Base-by-base conservation (phyloP, 306 rosid genomes). In the Calophaca sinica region DNA sequence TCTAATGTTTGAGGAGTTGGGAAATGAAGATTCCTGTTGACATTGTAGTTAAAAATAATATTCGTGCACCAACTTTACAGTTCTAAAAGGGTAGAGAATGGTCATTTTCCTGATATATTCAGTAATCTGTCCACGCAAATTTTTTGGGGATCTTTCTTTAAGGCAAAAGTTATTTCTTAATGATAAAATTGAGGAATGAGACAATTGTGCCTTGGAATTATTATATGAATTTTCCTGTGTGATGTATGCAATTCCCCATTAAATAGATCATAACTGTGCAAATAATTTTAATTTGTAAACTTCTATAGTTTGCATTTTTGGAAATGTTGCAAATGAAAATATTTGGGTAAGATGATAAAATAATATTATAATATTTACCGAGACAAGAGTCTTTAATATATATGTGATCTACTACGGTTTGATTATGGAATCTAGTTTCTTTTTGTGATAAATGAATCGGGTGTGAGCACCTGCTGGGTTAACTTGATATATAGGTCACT, bases 401-500 rank as follows among this genome's bases (percentile, higher is more conserved):
- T 3, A 6, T 51, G 39, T 53, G 73, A 31, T 65, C 38, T 42
- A 51, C 8, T 4, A 29, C 9, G 12, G 46, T 64, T 15, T 35
- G 10, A 28, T 36, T 59, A 35, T 33, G 54, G 53, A 58, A 57
- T 74, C 0, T 61, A 45, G 52, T 32, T 74, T 75, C 7, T 70
- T 68, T 80, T 74, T 46, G 46, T 59, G 48, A 29, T 45, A 70
- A 57, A 45, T 14, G 69, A 71, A 64, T 71, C 46, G 35, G 39
- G 14, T 62, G 4, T 62, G 74, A 49, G 77, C 53, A 13, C 61
- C 32, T 33, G 48, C 62, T 52, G 14, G 64, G 71, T 57, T 70
- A 51, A 38, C 69, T 12, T 65, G 42, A 65, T 66, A 11, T 46
- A 32, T 75, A 70, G 66, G 62, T 88, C 33, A 6, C 68, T 26